phyloP scores from a whole-genome alignment of 1,139 yeast genomes.

The Lizanozyma gosingica region DNA sequence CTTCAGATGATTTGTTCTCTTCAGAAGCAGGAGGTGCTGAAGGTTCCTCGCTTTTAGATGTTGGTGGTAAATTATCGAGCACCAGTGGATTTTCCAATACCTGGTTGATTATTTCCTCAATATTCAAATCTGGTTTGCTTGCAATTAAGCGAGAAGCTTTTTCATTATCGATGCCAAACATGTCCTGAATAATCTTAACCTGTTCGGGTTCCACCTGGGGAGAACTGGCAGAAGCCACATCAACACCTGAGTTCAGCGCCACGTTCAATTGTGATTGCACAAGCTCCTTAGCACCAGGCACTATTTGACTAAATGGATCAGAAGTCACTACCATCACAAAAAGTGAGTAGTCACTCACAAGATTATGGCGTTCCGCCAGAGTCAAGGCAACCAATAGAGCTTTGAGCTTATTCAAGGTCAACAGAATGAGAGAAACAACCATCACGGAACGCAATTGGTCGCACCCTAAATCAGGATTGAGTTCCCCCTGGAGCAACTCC shows the following conservation, averaged over 20 bases:
- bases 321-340: not conserved
- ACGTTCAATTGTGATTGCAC: not conserved
- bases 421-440: not conserved
- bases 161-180: not conserved
- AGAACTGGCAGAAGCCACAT: not conserved
- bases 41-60: not conserved
- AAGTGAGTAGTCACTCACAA: not conserved
- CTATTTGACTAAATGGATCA: not conserved
- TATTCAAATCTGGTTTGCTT: not conserved
- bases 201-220: not conserved
- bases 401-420: not conserved
- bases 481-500: not conserved
- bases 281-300: not conserved
- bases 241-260: not conserved
- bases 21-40: not conserved
- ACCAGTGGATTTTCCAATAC: not conserved
- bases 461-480: not conserved
- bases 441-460: not conserved
- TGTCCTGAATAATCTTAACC: not conserved
- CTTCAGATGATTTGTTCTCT: too few species aligned
- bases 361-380: not conserved
- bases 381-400: not conserved
- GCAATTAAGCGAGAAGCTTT: not conserved
- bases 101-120: not conserved
- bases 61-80: not conserved